Evolutionary conservation across 768 basidiomycete species (phyloP).

Genomic region (Amanita pallidorosea): DNA sequence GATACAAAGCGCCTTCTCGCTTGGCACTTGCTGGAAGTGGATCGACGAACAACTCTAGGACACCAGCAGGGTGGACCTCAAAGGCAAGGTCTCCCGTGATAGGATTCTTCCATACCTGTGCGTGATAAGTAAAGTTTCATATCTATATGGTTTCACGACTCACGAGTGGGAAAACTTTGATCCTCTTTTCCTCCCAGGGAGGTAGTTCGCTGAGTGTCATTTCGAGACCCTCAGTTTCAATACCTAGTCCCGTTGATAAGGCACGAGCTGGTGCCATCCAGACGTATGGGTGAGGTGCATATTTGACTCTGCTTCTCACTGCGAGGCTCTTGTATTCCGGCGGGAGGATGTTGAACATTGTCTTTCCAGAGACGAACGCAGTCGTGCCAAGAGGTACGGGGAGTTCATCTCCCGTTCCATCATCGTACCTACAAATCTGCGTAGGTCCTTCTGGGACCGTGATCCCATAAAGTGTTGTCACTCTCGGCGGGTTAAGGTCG

Average conservation of each 20-base stretch:
- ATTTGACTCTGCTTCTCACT: slow-evolving; percentile 63
- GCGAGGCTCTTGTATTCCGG: slow-evolving; percentile 67
- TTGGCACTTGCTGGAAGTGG: slow-evolving; percentile 54
- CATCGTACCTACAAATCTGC: slow-evolving; percentile 71
- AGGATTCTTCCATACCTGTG: slow-evolving; percentile 86
- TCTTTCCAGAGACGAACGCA: slow-evolving; percentile 70
- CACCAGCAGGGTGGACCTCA: slow-evolving; percentile 84
- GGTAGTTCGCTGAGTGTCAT: slow-evolving; percentile 58
- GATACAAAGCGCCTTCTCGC: slow-evolving; percentile 61
- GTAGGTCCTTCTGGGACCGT: slow-evolving; percentile 51
- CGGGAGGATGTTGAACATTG: slow-evolving; percentile 76
- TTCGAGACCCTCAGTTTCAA: slow-evolving; percentile 72
- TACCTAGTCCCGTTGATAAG: slow-evolving; percentile 70
- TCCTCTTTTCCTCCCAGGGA: slow-evolving; percentile 66
- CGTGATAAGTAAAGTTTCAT: not conserved
- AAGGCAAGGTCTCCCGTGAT: slow-evolving; percentile 74
- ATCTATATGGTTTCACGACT: slow-evolving; percentile 8
- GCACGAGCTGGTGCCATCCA: slow-evolving; percentile 81
- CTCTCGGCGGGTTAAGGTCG: slow-evolving; percentile 66
- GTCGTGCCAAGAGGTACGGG: slow-evolving; percentile 81
- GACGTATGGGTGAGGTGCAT: slow-evolving; percentile 81
- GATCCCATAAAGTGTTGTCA: slow-evolving; percentile 79
- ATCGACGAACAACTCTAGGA: slow-evolving; percentile 53
- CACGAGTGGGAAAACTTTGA: slow-evolving; percentile 62
- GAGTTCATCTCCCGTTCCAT: slow-evolving; percentile 79